These are phyloP conservation scores for Cytospora leucostoma DNA, from an alignment of 2,329 filamentous ascomycete species.

Conservation along the genomic window DNA sequence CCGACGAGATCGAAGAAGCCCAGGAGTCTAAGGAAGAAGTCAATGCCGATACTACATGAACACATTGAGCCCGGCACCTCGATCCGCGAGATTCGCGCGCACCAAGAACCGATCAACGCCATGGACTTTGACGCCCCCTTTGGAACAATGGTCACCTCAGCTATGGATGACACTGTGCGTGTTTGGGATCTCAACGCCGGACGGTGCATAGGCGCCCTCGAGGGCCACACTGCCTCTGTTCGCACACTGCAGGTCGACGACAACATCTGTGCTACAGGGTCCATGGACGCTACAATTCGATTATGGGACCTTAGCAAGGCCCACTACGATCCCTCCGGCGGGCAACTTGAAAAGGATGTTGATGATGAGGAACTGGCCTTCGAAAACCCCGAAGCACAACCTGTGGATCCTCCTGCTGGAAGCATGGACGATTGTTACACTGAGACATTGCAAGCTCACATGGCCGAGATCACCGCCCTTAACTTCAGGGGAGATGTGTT, in stretches of 20 bases:
- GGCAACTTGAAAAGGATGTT: conserved; percentile 59
- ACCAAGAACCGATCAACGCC: conserved; percentile 84
- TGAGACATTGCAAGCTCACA: conserved; percentile 85
- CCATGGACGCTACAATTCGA: conserved; percentile 89
- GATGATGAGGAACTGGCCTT: conserved; percentile 72
- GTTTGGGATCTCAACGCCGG: conserved; percentile 97
- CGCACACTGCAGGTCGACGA: conserved; percentile 91
- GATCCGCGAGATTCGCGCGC: conserved; percentile 86
- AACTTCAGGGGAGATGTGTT: conserved; percentile 88
- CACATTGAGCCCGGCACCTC: conserved; percentile 87
- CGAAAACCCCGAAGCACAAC: conserved; percentile 67
- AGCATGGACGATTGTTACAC: conserved; percentile 88
- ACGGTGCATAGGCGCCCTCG: conserved; percentile 85
- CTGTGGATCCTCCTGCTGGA: conserved; percentile 70
- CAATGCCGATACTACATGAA: conserved; percentile 94
- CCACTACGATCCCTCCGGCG: conserved; percentile 73
- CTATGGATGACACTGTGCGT: conserved; percentile 87
- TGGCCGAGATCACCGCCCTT: conserved; percentile 91
- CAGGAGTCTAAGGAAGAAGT: conserved; percentile 69
- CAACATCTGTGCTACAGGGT: conserved; percentile 92
- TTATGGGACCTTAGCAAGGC: conserved; percentile 93
- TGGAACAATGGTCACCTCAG: conserved; percentile 89
- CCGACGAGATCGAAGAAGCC: conserved; percentile 53
- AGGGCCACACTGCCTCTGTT: conserved; percentile 94
- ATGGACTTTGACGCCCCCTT: conserved; percentile 98